phyloP scores from a whole-genome alignment of 2,329 filamentous ascomycete species.

The Cladophialophora bantiana region DNA sequence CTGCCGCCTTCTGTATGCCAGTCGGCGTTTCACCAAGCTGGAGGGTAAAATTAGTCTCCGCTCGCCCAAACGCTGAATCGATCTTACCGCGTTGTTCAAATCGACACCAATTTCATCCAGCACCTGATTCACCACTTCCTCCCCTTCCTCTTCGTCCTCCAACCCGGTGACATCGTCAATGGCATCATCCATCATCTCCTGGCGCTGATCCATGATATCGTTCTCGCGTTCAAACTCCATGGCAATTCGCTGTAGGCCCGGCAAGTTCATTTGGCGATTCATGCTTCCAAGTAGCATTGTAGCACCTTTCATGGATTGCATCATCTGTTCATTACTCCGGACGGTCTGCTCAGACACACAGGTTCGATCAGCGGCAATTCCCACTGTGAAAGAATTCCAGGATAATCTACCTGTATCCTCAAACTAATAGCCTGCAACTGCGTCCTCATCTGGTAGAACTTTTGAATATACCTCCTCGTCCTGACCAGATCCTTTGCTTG shows the following conservation, averaged over 20 bases:
- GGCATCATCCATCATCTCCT: conserved; percentile 99
- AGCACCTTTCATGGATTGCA: conserved; percentile 99
- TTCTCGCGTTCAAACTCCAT: conserved; percentile 99
- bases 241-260: conserved; percentile 90
- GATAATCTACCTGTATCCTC: conserved; percentile 76
- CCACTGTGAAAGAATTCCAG: not conserved
- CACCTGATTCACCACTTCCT: conserved; percentile 96
- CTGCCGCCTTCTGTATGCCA: conserved; percentile 75
- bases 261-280: conserved; percentile 98
- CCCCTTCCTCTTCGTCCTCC: conserved; percentile 89
- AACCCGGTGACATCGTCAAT: conserved; percentile 96
- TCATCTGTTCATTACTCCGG: conserved; percentile 99
- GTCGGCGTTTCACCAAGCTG: conserved; percentile 92
- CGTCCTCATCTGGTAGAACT: conserved; percentile 98
- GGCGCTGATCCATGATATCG: conserved; percentile 98
- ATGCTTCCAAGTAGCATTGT: conserved; percentile 92
- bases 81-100: conserved; percentile 80
- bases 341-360: conserved; percentile 71
- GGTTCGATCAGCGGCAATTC: conserved; percentile 16
- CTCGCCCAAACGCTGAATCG: not conserved
- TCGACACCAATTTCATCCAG: conserved; percentile 97
- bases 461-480: conserved; percentile 87
- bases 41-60: not conserved
- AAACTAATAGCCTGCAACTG: conserved; percentile 95
- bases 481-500: conserved; percentile 96